A percentile compares a stretch with the other conserved stretches of the same genome.
Conservation (phyloP, 352 stramenopile species). For the Achlya hypogyna region DNA sequence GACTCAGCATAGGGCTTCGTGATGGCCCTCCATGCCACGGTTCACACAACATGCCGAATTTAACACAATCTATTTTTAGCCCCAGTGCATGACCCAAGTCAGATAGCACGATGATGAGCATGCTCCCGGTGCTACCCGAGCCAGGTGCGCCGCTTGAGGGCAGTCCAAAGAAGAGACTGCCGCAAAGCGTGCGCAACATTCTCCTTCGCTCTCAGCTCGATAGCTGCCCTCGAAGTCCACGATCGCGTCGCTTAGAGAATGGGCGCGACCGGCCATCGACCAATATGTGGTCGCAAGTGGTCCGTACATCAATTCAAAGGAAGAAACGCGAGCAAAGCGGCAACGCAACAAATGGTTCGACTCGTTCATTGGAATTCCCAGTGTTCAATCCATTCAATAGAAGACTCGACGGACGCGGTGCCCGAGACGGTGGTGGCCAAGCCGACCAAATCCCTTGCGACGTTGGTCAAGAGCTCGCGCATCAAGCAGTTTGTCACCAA, state of each 20-base stretch:
- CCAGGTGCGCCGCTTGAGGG: not conserved
- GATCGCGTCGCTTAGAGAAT: not conserved
- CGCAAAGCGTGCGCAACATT: not conserved
- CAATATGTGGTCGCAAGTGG: slow-evolving; percentile 11
- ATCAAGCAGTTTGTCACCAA: not conserved
- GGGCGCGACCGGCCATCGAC: too few relatives aligned
- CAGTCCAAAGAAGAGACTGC: not conserved
- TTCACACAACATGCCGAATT: not conserved
- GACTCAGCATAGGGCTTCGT: not conserved
- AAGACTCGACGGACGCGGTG: not conserved
- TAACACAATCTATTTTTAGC: not conserved
- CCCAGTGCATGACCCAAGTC: not conserved
- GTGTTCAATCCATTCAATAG: not conserved
- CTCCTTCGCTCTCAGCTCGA: not conserved
- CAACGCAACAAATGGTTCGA: not conserved
- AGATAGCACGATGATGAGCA: not conserved
- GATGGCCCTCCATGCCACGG: too few relatives aligned
- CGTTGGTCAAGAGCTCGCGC: not conserved
- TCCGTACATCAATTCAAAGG: not conserved
- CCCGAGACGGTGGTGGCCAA: not conserved
- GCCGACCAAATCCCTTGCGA: not conserved
- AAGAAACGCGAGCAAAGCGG: not conserved
- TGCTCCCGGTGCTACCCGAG: not conserved
- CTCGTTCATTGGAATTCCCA: too few relatives aligned
- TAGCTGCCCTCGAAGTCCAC: not conserved